phyloP scores from a whole-genome alignment of 2,329 filamentous ascomycete genomes.

The Colletotrichum truncatum region DNA sequence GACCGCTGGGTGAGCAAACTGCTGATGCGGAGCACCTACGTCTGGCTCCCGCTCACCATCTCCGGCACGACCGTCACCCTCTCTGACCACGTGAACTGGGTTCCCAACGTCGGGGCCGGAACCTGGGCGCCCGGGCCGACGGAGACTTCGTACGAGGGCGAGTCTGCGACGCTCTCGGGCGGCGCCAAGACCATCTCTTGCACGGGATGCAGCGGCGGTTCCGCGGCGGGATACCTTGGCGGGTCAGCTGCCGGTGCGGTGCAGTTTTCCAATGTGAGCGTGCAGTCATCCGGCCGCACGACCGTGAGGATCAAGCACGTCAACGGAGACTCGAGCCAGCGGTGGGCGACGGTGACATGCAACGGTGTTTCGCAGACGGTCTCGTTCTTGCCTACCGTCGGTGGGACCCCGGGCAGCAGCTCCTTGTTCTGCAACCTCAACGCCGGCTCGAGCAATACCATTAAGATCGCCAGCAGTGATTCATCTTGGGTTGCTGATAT shows the following conservation, averaged over 20 bases:
- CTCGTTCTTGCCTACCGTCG: slow-evolving; percentile 62
- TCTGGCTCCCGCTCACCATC: slow-evolving; percentile 70
- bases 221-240: slow-evolving; percentile 64
- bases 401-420: slow-evolving; percentile 51
- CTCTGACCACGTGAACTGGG: slow-evolving; percentile 64
- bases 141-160: slow-evolving; percentile 62
- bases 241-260: slow-evolving; percentile 55
- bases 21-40: slow-evolving; percentile 69
- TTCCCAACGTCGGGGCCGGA: slow-evolving; percentile 53
- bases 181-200: slow-evolving; percentile 59
- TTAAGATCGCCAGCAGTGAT: slow-evolving; percentile 54
- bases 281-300: slow-evolving; percentile 52
- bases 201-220: slow-evolving; percentile 57
- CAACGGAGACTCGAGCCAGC: slow-evolving; percentile 63
- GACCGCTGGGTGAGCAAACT: slow-evolving; percentile 72
- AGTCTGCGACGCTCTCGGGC: slow-evolving; percentile 54
- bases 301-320: slow-evolving; percentile 64
- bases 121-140: slow-evolving; percentile 52
- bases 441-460: slow-evolving; percentile 54
- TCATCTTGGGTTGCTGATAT: slow-evolving; percentile 57
- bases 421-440: slow-evolving; percentile 59
- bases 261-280: slow-evolving; percentile 55
- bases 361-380: slow-evolving; percentile 62
- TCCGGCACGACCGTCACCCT: slow-evolving; percentile 60
- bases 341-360: slow-evolving; percentile 64